Base-by-base conservation (phyloP, 805 yeast genomes). In the Nakazawaea anatomiae region DNA sequence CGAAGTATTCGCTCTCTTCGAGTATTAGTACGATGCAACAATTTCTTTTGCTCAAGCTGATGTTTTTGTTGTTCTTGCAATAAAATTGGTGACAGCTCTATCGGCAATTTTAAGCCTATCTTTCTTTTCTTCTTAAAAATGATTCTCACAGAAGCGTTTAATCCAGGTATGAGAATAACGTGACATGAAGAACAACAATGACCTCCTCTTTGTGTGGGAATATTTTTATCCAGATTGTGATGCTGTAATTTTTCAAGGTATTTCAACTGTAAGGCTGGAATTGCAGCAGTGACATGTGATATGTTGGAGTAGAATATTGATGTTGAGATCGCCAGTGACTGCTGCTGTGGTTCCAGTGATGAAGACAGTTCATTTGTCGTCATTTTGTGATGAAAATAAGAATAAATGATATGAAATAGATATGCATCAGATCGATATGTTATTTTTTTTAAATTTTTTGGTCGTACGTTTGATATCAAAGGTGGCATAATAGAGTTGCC, bases 101-200 rank as follows among this genome's bases (percentile, higher is more conserved):
- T 18, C 25, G 25, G 25, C 25, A 18, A 2, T 18, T 3, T 18
- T 18, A 18, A 18, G 3, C n/a, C n/a, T n/a, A n/a, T 5, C 38
- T n/a, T 42, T 25, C 7, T 40, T 29, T 9, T 27, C 14, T 41
- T 40, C 42, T 39, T 38, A 39, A n/a, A 50, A 25, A 41, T 32
- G 4, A 57, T 47, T 12, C 62, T 49, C 12, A 60, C 54, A 27
- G 36, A 12, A 8, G 58, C 32, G 27, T 54, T 59, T 9, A 55
- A 38, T 2, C 63, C 63, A 5, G 65, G 58, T 11, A 61, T 45
- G 7, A 59, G 45, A 4, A 60, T 11, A 4, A 40, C 49, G 18
- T 54, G 39, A 51, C 65, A 61, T 12, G 49, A 46, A 12, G 31
- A 30, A 47, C 63, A 60, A 42, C 55, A 56, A 25, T 41, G 35